phyloP scores from a whole-genome alignment of 495 filamentous ascomycete genomes.

The Letharia lupina region DNA sequence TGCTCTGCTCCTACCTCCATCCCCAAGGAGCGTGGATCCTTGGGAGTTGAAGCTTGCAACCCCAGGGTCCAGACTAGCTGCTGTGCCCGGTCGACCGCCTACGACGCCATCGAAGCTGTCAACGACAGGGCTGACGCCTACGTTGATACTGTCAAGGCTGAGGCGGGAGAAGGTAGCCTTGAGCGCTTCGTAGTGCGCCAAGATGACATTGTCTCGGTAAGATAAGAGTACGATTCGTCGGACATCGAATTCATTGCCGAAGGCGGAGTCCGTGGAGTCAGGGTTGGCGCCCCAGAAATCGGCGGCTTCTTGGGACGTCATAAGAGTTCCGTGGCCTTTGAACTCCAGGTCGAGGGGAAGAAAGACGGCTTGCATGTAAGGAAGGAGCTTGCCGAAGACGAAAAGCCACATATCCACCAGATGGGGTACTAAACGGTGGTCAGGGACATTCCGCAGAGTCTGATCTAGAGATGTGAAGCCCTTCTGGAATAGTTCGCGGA shows the following conservation, averaged over 20 bases:
- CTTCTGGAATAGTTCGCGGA: constrained; percentile 67
- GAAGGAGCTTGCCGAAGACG: constrained; percentile 80
- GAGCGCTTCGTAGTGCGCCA: constrained; percentile 75
- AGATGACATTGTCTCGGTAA: constrained; percentile 80
- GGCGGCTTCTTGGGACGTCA: constrained; percentile 64
- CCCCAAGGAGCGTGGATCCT: constrained; percentile 56
- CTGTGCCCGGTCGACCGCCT: constrained; percentile 55
- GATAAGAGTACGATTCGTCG: constrained; percentile 80
- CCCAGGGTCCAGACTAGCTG: constrained; percentile 62
- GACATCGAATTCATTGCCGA: constrained; percentile 65
- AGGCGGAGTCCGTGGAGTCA: constrained; percentile 29
- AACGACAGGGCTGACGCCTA: constrained; percentile 42
- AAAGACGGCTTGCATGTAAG: constrained; percentile 94
- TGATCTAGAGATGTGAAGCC: constrained; percentile 85
- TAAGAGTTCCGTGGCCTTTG: constrained; percentile 67
- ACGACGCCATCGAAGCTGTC: constrained; percentile 41
- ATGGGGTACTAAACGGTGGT: constrained; percentile 75
- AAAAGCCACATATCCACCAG: constrained; percentile 91
- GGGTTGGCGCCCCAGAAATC: constrained; percentile 74
- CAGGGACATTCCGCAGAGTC: constrained; percentile 62
- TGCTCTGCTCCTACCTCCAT: constrained; percentile 55
- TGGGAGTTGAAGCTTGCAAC: constrained; percentile 68
- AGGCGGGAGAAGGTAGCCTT: constrained; percentile 87
- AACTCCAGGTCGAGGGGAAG: constrained; percentile 92
- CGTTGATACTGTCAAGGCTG: constrained; percentile 70